These are phyloP conservation scores for Symbiodinium natans DNA, from an alignment of 73 alveolate species.

Conservation along the genomic window DNA sequence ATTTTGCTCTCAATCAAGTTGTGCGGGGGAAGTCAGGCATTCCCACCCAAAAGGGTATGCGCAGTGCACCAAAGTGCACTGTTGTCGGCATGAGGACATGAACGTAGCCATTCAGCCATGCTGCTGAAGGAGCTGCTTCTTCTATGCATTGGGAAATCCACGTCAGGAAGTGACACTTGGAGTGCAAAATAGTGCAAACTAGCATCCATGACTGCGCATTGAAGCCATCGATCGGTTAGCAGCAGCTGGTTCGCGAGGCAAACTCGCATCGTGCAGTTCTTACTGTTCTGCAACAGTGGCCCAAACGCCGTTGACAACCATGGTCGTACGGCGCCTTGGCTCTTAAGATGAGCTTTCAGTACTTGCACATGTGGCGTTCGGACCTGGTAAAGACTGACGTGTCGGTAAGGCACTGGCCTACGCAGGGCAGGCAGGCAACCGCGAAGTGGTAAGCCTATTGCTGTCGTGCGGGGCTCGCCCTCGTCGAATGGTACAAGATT, in stretches of 20 bases:
- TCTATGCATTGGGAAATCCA: slow-evolving; percentile 48
- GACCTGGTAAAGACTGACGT: neutral
- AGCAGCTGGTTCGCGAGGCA: too few species aligned
- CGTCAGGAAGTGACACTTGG: neutral
- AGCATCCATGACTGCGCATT: neutral
- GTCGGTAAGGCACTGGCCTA: neutral
- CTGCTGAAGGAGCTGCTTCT: slow-evolving; percentile 24
- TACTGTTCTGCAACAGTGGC: slow-evolving; percentile 34
- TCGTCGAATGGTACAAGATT: neutral
- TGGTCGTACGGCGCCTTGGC: slow-evolving; percentile 37
- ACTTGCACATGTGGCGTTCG: too few species aligned
- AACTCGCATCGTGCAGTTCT: slow-evolving; percentile 46
- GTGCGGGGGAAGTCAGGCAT: neutral
- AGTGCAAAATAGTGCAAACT: neutral
- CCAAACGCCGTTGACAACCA: slow-evolving; percentile 37
- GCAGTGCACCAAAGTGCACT: too few species aligned
- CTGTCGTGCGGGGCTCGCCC: slow-evolving; percentile 55
- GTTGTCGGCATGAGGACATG: too few species aligned
- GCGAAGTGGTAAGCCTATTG: slow-evolving; percentile 50
- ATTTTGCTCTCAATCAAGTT: neutral
- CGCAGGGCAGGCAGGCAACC: slow-evolving; percentile 55
- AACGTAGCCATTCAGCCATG: too few species aligned
- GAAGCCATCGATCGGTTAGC: neutral
- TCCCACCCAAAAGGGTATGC: neutral
- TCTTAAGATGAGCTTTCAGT: too few species aligned